Percentiles rank a stretch among this genome's conserved stretches.
These are phyloP conservation scores for Acanthamoeba divionensis DNA, from an alignment of 208 protist genomes.

Conservation along the genomic window DNA sequence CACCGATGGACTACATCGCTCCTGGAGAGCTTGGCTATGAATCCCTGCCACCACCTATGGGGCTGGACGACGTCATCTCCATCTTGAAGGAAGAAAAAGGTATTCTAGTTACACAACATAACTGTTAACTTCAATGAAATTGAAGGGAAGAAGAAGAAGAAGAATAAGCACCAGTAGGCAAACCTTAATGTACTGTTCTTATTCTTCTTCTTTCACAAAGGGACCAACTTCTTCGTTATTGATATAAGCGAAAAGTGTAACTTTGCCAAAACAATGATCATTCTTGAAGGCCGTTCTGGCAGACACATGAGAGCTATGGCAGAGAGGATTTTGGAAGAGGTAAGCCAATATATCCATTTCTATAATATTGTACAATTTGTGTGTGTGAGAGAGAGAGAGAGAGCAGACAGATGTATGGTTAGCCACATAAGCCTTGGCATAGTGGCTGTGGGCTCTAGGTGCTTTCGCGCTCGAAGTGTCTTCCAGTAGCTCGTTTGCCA, in stretches of 20 bases:
- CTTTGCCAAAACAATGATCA: slow-evolving; percentile 43
- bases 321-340: slow-evolving; percentile 17
- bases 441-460: no score
- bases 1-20: background rate
- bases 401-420: no score
- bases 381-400: no score
- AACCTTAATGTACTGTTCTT: no score
- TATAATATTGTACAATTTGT: background rate
- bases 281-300: slow-evolving; percentile 25
- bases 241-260: slow-evolving; percentile 23
- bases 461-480: no score
- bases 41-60: background rate
- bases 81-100: slow-evolving; percentile 29
- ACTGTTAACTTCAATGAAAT: no score
- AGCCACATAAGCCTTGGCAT: no score
- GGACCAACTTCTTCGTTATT: background rate
- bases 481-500: no score
- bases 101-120: no score
- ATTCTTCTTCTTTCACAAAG: no score
- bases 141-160: no score
- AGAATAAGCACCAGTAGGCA: no score
- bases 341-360: background rate
- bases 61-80: background rate
- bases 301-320: slow-evolving; percentile 37
- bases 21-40: background rate